Base-by-base conservation (phyloP, 2,329 filamentous ascomycete genomes). In the Rutstroemia sp. region DNA sequence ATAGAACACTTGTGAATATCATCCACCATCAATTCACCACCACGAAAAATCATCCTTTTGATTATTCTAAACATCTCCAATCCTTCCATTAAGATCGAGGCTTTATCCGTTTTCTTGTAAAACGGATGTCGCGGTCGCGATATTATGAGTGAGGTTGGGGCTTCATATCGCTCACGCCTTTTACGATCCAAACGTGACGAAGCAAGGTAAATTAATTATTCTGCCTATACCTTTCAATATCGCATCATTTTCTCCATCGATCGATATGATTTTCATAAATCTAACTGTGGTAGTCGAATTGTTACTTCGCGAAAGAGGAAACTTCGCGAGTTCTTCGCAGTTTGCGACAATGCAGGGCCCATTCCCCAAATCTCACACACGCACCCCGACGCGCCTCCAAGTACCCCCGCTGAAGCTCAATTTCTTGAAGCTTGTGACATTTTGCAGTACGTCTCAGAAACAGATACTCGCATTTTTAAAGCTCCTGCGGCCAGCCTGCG, bases 281-380 rank as follows among this genome's bases (percentile, higher is more conserved):
- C 63, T 68, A 71, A 72, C 60, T 23, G 61, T 60, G 64, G 58
- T 70, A 87, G 84, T 75, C 79, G 81, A 81, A 85, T 87, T 80
- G 82, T 88, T 79, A 81, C 80, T 74, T 90, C 88, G 79, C 87
- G 89, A 74, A 94, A 95, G 82, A 86, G 90, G 74, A 95, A 95
- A 79, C 81, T 96, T 71, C 86, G 87, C 72, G 88, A 94, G 77
- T 81, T 96, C 67, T 95, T 88, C 77, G 80, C 88, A 79, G 86
- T 88, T 77, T 87, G 87, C 72, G 83, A 85, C 72, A 74, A 79
- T 69, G 77, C 83, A 72, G 75, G 76, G 71, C 76, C 75, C 62
- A 69, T 85, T 66, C 81, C 82, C 67, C 79, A 80, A 70, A 74
- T 78, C 72, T 75, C 77, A 71, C 77, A 81, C 70, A 75, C 76